These are phyloP conservation scores for Termitomyces sp. DNA, from an alignment of 768 basidiomycete species.

Conservation along the genomic window DNA sequence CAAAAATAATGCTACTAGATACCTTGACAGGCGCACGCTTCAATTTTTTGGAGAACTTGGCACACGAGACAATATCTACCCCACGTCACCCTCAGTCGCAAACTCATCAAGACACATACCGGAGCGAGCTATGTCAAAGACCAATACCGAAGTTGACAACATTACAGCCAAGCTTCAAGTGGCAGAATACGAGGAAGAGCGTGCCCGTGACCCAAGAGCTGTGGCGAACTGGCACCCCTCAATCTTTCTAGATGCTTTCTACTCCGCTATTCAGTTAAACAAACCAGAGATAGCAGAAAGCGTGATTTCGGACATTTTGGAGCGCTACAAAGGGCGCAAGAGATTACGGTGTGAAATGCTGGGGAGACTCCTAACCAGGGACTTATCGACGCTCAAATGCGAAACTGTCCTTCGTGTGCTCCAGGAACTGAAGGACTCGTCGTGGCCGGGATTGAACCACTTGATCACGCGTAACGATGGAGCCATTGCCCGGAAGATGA, in stretches of 20 bases:
- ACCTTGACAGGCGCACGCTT: not conserved
- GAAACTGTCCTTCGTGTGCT: constrained; percentile 13
- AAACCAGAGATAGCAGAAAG: constrained; percentile 10
- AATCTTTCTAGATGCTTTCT: constrained; percentile 7
- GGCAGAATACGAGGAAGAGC: constrained; percentile 5
- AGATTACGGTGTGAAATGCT: constrained; percentile 5
- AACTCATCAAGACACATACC: constrained; percentile 7
- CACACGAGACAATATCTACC: constrained; percentile 4
- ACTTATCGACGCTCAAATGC: constrained; percentile 6
- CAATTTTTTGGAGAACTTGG: not conserved
- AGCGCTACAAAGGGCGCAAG: constrained; percentile 7
- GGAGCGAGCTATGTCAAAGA: constrained; percentile 5
- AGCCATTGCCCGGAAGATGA: constrained; percentile 14
- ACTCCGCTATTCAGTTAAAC: not conserved
- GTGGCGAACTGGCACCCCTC: constrained; percentile 4
- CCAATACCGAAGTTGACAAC: not conserved
- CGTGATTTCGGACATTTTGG: constrained; percentile 19
- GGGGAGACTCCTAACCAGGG: constrained; percentile 7
- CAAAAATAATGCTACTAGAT: not conserved
- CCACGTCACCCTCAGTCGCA: constrained; percentile 2
- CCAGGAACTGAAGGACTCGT: constrained; percentile 8
- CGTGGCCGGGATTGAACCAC: not conserved
- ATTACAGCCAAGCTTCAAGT: not conserved
- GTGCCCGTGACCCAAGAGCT: not conserved
- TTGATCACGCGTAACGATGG: constrained; percentile 6